Conservation (phyloP, 2,329 filamentous ascomycete species). For the Epichloe amarillans region DNA sequence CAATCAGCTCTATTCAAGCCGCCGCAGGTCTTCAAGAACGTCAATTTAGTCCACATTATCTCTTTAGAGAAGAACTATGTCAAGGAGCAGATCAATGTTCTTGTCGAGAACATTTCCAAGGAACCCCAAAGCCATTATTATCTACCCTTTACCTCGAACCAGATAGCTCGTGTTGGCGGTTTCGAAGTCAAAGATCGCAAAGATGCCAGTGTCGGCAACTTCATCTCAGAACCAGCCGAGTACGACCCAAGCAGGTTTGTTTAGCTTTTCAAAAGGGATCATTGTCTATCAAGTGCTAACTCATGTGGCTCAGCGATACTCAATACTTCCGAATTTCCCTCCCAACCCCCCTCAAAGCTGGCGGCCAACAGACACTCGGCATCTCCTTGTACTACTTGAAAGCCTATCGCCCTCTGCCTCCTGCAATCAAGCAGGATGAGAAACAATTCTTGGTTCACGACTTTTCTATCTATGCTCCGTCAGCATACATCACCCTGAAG, state of each 20-base stretch:
- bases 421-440: slow-evolving; percentile 68
- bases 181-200: slow-evolving; percentile 92
- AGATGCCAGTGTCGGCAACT: slow-evolving; percentile 50
- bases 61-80: slow-evolving; percentile 89
- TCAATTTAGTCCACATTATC: slow-evolving; percentile 77
- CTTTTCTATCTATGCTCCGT: slow-evolving; percentile 75
- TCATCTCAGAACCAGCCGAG: slow-evolving; percentile 56
- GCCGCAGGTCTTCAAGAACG: slow-evolving; percentile 85
- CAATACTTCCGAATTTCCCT: slow-evolving; percentile 81
- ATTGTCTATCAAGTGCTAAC: not conserved
- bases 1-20: slow-evolving; percentile 62
- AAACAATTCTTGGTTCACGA: slow-evolving; percentile 76
- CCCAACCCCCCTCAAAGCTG: slow-evolving; percentile 59
- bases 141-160: slow-evolving; percentile 65
- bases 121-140: slow-evolving; percentile 82
- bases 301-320: slow-evolving; percentile 36
- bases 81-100: slow-evolving; percentile 84
- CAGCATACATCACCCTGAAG: slow-evolving; percentile 73
- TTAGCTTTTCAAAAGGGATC: slow-evolving; percentile 2
- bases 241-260: slow-evolving; percentile 44
- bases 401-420: slow-evolving; percentile 68
- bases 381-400: slow-evolving; percentile 76
- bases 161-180: slow-evolving; percentile 67
- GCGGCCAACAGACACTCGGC: slow-evolving; percentile 69
- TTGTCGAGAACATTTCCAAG: slow-evolving; percentile 75